A percentile compares a stretch with the other conserved stretches of the same genome.
These are phyloP conservation scores for Sclerotinia nivalis DNA, from an alignment of 2,329 filamentous ascomycete species.

Conservation along the genomic window DNA sequence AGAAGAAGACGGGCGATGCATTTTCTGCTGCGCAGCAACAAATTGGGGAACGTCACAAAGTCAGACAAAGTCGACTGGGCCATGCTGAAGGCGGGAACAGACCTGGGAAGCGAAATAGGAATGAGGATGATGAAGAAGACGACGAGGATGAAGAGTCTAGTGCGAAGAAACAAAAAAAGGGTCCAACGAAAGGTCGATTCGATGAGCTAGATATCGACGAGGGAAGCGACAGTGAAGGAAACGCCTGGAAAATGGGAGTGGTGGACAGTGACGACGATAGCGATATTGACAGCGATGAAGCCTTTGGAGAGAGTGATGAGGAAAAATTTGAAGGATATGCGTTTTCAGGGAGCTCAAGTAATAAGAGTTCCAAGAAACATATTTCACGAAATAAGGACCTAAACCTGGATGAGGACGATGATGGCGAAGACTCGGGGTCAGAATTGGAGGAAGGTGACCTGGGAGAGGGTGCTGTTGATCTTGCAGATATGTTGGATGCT, in stretches of 20 bases:
- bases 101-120: conserved; percentile 43
- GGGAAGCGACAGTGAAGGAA: conserved; percentile 68
- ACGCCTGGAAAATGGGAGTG: conserved; percentile 66
- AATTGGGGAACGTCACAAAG: conserved; percentile 52
- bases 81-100: conserved; percentile 49
- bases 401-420: conserved; percentile 52
- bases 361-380: conserved; percentile 52
- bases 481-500: conserved; percentile 32
- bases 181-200: conserved; percentile 36
- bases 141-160: conserved; percentile 44
- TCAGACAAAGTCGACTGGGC: conserved; percentile 59
- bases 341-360: conserved; percentile 56
- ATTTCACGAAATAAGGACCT: conserved; percentile 48
- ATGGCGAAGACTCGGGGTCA: conserved; percentile 43
- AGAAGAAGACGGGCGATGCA: conserved; percentile 53
- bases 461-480: conserved; percentile 45
- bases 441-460: conserved; percentile 71
- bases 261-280: conserved; percentile 67
- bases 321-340: conserved; percentile 68
- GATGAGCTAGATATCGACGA: conserved; percentile 53
- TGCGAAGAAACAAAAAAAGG: conserved; percentile 41
- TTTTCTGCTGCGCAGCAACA: conserved; percentile 64
- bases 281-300: conserved; percentile 70
- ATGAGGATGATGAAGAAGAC: conserved; percentile 51
- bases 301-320: conserved; percentile 70